Base-by-base conservation (phyloP, 352 stramenopile genomes). In the Globisporangium mamillatum region DNA sequence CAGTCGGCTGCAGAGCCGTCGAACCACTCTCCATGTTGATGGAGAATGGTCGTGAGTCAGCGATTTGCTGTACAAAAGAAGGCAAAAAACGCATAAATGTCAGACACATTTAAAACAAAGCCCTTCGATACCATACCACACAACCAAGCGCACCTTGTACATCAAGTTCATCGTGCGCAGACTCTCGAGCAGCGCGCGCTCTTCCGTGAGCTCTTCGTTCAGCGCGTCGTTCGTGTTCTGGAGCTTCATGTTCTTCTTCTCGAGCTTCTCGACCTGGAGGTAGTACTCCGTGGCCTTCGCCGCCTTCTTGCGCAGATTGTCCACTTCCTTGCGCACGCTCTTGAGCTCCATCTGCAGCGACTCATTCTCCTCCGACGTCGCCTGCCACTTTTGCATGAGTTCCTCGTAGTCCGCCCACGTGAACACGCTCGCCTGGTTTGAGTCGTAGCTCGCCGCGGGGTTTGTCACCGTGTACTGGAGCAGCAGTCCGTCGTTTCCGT, bases 161-260 rank as follows among this genome's bases (percentile, higher is more conserved):
- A 86, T 84, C 1, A 86, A 59, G 52, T 86, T 87, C 74, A 89
- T 88, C 2, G 80, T 80, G 12, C 78, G 79, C 2, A 90, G 68
- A 69, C 86, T 94, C 46, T 91, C 82, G 48, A 88, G 76, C 16
- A 94, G 66, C 24, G 77, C 79, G 32, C 80, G 80, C 34, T 88
- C 80, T 61, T 94, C 86, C 32, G 74, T 84, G 9, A 84, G 75
- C 65, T 94, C 86, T 70, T 90, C 79, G 36, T 74, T 67, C 7
- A 94, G 71, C 38, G 77, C 67, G 22, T 90, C 79, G 60, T 90
- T 91, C 0, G 70, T 65, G 18, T 73, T 72, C 66, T 88, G 81
- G 29, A 92, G 58, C 62, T 88, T 86, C 64, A 73, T 60, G 41
- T 79, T 75, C 20, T 80, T 78, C 61, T 84, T 89, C 66, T 94